These are phyloP conservation scores for Xerocomellus chrysenteron DNA, from an alignment of 768 basidiomycete genomes.

Conservation along the genomic window DNA sequence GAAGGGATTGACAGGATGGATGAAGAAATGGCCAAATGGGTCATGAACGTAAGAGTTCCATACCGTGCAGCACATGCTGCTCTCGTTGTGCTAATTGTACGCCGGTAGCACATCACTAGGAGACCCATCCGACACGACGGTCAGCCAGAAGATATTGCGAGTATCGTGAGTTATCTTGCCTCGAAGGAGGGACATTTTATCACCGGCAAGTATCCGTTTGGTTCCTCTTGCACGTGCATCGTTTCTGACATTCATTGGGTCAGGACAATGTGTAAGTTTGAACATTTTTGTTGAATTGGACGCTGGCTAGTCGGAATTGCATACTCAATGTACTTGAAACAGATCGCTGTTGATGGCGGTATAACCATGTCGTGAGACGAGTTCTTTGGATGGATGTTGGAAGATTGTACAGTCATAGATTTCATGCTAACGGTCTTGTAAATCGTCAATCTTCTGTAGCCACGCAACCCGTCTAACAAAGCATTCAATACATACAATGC, in stretches of 20 bases:
- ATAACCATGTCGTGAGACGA: background rate
- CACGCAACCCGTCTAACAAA: background rate
- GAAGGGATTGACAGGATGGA: background rate
- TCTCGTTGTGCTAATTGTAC: background rate
- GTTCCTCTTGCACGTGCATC: background rate
- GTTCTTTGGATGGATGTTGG: background rate
- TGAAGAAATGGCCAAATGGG: background rate
- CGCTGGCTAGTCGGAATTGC: background rate
- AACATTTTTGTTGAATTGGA: background rate
- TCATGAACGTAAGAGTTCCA: background rate
- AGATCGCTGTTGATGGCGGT: slow-evolving; percentile 24
- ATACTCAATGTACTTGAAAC: background rate
- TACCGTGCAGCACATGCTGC: background rate
- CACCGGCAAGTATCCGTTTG: slow-evolving; percentile 26
- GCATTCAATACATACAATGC: background rate
- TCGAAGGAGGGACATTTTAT: slow-evolving; percentile 37
- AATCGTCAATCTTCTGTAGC: background rate
- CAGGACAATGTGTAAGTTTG: slow-evolving; percentile 27
- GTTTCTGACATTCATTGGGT: background rate
- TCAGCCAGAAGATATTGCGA: slow-evolving; percentile 36
- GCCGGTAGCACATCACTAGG: background rate
- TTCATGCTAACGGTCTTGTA: background rate
- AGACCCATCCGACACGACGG: slow-evolving; percentile 14
- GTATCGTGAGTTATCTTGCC: slow-evolving; percentile 37
- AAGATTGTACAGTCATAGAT: background rate